These are phyloP conservation scores for Athelia psychrophila DNA, from an alignment of 1,284 basidiomycete genomes.

Conservation along the genomic window DNA sequence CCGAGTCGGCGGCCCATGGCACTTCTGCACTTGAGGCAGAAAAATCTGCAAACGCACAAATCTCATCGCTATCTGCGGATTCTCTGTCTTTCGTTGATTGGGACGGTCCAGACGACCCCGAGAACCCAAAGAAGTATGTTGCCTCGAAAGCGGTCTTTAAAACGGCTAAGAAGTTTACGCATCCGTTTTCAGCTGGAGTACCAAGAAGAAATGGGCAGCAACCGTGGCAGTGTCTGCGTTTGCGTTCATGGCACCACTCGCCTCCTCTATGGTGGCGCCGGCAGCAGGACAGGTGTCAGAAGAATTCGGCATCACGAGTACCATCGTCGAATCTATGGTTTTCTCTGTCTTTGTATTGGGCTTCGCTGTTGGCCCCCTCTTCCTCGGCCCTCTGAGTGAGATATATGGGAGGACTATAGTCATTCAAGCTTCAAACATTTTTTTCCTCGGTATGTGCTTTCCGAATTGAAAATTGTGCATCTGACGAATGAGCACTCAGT, in stretches of 20 bases:
- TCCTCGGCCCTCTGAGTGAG: constrained; percentile 57
- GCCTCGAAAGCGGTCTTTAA: neutral
- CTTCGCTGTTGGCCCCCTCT: constrained; percentile 52
- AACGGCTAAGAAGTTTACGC: too few relatives aligned
- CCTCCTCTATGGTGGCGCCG: constrained; percentile 72
- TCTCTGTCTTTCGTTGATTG: constrained; percentile 36
- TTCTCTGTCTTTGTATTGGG: constrained; percentile 70
- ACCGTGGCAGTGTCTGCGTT: constrained; percentile 60
- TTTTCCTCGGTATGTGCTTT: constrained; percentile 24
- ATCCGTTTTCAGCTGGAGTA: constrained; percentile 48
- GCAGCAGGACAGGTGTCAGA: constrained; percentile 50
- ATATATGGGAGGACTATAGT: constrained; percentile 34
- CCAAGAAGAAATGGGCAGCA: constrained; percentile 58
- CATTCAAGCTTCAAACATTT: constrained; percentile 35
- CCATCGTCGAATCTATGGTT: constrained; percentile 52
- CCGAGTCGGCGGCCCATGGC: too few relatives aligned
- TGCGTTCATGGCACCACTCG: constrained; percentile 64
- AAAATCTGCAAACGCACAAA: too few relatives aligned
- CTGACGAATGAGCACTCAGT: constrained; percentile 27
- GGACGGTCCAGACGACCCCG: constrained; percentile 49
- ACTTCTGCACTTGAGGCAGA: too few relatives aligned
- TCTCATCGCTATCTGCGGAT: too few relatives aligned
- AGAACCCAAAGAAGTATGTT: constrained; percentile 52
- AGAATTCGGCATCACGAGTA: constrained; percentile 54
- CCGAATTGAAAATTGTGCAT: too few relatives aligned